These are phyloP conservation scores for Ceratobasidium sp. DNA, from an alignment of 1,284 basidiomycete genomes.

Conservation along the genomic window DNA sequence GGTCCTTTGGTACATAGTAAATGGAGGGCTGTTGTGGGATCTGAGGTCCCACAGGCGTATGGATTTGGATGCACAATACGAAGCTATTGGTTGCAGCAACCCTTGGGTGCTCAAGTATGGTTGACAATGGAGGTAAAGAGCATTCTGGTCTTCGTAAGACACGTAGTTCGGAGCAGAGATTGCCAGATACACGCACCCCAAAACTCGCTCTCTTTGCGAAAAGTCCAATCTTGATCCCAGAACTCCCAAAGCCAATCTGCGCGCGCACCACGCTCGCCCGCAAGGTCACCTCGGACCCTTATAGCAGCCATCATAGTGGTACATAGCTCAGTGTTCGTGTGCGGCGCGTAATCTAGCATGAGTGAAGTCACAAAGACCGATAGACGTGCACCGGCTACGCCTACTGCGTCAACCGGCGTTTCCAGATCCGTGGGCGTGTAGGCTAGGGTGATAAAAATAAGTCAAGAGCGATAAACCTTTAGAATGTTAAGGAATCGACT, in stretches of 20 bases:
- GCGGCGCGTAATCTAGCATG: conserved; percentile 68
- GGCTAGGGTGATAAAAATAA: conserved; percentile 39
- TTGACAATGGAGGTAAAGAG: conserved; percentile 73
- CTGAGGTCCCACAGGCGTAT: conserved; percentile 74
- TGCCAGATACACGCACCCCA: conserved; percentile 67
- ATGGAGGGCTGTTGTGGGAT: conserved; percentile 76
- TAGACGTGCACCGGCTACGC: conserved; percentile 54
- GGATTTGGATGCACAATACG: conserved; percentile 78
- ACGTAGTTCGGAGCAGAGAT: background rate
- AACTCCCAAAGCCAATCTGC: conserved; percentile 80
- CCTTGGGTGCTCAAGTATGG: conserved; percentile 70
- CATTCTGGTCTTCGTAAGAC: conserved; percentile 66
- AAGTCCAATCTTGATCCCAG: conserved; percentile 75
- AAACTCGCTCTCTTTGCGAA: conserved; percentile 77
- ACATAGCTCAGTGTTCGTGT: conserved; percentile 71
- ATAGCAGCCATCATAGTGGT: conserved; percentile 81
- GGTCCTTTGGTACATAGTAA: conserved; percentile 73
- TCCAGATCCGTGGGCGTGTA: conserved; percentile 18
- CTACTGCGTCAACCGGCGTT: background rate
- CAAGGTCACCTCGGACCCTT: conserved; percentile 72
- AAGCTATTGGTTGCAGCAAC: conserved; percentile 75
- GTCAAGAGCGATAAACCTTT: background rate
- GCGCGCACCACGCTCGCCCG: conserved; percentile 73
- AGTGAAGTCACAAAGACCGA: conserved; percentile 77
- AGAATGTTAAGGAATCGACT: conserved; percentile 50